These are phyloP conservation scores for Nakazawaea pomicola DNA, from an alignment of 805 yeast species.

Conservation along the genomic window DNA sequence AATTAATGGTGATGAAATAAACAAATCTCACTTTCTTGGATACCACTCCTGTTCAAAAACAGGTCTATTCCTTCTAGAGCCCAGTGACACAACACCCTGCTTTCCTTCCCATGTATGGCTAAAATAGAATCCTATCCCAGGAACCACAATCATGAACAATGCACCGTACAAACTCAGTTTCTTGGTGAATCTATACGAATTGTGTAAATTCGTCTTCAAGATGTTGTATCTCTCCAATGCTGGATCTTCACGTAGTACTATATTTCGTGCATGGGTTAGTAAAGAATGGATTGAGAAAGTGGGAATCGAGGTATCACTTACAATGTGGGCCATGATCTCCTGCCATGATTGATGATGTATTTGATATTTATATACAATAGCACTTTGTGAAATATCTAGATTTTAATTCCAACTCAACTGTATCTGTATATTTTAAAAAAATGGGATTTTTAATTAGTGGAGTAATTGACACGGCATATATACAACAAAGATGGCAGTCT, in stretches of 20 bases:
- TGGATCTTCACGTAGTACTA: constrained; percentile 10
- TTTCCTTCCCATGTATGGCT: constrained; percentile 9
- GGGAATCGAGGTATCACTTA: background rate
- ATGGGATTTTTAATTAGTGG: too few species aligned
- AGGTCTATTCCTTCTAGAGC: constrained; percentile 1
- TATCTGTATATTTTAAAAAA: too few species aligned
- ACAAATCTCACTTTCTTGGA: constrained; percentile 8
- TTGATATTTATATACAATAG: too few species aligned
- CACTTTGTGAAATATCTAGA: too few species aligned
- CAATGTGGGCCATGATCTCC: constrained; percentile 10
- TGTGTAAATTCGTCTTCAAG: constrained; percentile 1
- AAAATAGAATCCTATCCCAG: constrained; percentile 7
- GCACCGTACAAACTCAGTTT: constrained; percentile 7
- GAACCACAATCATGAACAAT: constrained; percentile 7
- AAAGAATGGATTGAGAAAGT: background rate
- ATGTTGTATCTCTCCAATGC: constrained; percentile 6
- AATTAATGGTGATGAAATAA: background rate
- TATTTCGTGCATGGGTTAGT: background rate
- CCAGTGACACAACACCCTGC: constrained; percentile 1
- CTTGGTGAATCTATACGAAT: constrained; percentile 8
- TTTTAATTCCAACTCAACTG: too few species aligned
- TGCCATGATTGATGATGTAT: constrained; percentile 5
- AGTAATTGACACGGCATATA: too few species aligned
- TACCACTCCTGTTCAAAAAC: constrained; percentile 2
- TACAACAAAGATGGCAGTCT: too few species aligned